Percentiles rank a stretch among this genome's conserved stretches.
Evolutionary conservation across 2,329 filamentous ascomycete genomes (phyloP).

Genomic region (Dichotomopilus funicola): DNA sequence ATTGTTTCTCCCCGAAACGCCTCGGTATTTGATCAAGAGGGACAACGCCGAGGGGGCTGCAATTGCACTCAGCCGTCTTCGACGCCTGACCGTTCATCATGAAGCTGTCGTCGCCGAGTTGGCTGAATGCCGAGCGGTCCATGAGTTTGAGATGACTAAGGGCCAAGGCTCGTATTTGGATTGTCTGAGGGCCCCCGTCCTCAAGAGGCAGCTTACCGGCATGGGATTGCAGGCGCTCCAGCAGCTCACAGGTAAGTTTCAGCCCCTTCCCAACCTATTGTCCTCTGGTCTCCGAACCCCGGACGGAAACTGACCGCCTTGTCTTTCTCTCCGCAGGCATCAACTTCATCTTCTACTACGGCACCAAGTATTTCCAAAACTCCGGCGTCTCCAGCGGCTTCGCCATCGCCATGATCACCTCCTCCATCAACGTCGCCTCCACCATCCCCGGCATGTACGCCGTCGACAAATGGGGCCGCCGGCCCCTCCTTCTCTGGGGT

Average conservation of each 20-base stretch:
- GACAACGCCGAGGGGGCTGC: slow-evolving; percentile 55
- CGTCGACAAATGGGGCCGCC: slow-evolving; percentile 64
- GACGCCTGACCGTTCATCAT: slow-evolving; percentile 59
- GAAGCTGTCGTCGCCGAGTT: slow-evolving; percentile 63
- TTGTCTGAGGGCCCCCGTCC: slow-evolving; percentile 45
- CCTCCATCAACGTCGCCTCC: slow-evolving; percentile 65
- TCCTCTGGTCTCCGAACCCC: slow-evolving; percentile 52
- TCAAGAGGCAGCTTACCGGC: slow-evolving; percentile 48
- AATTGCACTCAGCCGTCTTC: slow-evolving; percentile 50
- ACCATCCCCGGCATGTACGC: slow-evolving; percentile 70
- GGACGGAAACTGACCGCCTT: slow-evolving; percentile 22
- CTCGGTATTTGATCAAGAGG: slow-evolving; percentile 65
- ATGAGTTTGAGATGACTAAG: slow-evolving; percentile 57
- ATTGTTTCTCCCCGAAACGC: slow-evolving; percentile 53
- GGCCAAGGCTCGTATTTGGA: slow-evolving; percentile 44
- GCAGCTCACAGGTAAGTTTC: slow-evolving; percentile 1
- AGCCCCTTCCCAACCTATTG: slow-evolving; percentile 35
- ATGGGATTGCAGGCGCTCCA: slow-evolving; percentile 7
- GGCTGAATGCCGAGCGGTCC: slow-evolving; percentile 67
- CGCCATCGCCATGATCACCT: slow-evolving; percentile 66
- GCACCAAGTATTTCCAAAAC: slow-evolving; percentile 63
- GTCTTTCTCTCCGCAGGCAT: slow-evolving; percentile 32
- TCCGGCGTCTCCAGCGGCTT: slow-evolving; percentile 59
- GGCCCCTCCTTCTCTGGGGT: slow-evolving; percentile 61
- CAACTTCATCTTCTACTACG: slow-evolving; percentile 71